These are phyloP conservation scores for Vigna unguiculata DNA, from an alignment of 306 rosid genomes.

Conservation along the genomic window DNA sequence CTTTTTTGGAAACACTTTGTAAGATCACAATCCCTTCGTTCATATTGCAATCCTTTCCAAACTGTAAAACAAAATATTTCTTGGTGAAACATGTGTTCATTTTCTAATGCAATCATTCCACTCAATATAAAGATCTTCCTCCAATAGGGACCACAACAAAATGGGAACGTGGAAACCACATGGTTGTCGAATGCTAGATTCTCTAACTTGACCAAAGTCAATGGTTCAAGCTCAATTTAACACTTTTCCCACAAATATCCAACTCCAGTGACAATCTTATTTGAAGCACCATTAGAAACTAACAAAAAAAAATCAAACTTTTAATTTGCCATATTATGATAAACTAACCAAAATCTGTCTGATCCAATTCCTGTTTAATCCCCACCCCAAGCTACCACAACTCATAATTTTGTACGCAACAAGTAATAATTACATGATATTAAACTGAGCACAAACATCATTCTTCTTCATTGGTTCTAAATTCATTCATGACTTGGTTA, in stretches of 20 bases:
- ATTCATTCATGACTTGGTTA: not conserved
- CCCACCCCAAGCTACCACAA: not conserved
- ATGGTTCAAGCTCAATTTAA: not conserved
- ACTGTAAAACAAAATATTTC: slow-evolving; percentile 25
- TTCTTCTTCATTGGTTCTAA: not conserved
- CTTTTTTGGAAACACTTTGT: slow-evolving; percentile 17
- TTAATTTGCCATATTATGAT: no score
- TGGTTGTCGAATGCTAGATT: not conserved
- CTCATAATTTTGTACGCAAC: not conserved
- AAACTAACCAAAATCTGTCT: no score
- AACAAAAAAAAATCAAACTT: not conserved
- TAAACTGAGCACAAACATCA: not conserved
- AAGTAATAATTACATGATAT: not conserved
- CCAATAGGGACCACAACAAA: slow-evolving; percentile 27
- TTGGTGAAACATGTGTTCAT: not conserved
- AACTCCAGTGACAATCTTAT: not conserved
- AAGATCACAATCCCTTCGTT: slow-evolving; percentile 5
- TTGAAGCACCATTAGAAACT: not conserved
- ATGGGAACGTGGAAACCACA: slow-evolving; percentile 3
- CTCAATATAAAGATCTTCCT: not conserved
- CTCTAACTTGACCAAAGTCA: not conserved
- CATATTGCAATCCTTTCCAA: slow-evolving; percentile 23
- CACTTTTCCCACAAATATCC: not conserved
- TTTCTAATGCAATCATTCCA: not conserved
- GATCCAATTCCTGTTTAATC: not conserved